A percentile compares a stretch with the other conserved stretches of the same genome.
Conservation (phyloP, 1,139 yeast species). For the Meyerozyma guilliermondii region DNA sequence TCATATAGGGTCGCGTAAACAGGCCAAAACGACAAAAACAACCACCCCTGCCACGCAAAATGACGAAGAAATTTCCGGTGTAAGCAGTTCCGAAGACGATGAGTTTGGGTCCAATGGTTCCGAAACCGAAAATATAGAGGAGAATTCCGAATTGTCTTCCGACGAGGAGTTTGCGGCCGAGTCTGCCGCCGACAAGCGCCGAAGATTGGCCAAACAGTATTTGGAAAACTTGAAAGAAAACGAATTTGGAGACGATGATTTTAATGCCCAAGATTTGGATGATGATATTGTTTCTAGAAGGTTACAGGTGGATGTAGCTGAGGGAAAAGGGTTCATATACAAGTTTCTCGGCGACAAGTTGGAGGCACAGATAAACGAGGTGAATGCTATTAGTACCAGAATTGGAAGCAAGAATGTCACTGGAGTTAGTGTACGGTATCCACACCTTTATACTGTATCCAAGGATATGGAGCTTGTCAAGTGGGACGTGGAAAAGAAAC, state of each 20-base stretch:
- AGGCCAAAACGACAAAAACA: conserved; percentile 11
- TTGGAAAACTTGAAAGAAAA: conserved; percentile 70
- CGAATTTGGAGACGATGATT: conserved; percentile 36
- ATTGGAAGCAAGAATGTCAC: conserved; percentile 59
- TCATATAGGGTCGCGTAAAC: conserved; percentile 23
- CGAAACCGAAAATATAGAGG: conserved; percentile 35
- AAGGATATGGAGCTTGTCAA: conserved; percentile 79
- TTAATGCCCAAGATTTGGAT: conserved; percentile 62
- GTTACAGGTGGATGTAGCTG: conserved; percentile 85
- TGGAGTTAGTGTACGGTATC: conserved; percentile 45
- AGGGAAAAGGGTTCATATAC: conserved; percentile 76
- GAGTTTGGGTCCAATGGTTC: conserved; percentile 14
- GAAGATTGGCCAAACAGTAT: conserved; percentile 91
- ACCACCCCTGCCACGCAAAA: conserved; percentile 10
- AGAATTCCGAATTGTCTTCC: conserved; percentile 36
- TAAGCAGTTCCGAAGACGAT: conserved; percentile 29
- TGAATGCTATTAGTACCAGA: conserved; percentile 38
- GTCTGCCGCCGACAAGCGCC: conserved; percentile 87
- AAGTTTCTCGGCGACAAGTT: conserved; percentile 55
- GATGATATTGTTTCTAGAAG: conserved; percentile 78
- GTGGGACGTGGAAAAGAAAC: conserved; percentile 56
- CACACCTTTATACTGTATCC: conserved; percentile 73
- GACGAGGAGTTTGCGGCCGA: conserved; percentile 73
- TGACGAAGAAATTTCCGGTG: conserved; percentile 41
- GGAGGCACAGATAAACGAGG: conserved; percentile 39